A percentile compares a stretch with the other conserved stretches of the same genome.
phyloP scores from a whole-genome alignment of 495 filamentous ascomycete genomes.

The Annulohypoxylon maeteangense region DNA sequence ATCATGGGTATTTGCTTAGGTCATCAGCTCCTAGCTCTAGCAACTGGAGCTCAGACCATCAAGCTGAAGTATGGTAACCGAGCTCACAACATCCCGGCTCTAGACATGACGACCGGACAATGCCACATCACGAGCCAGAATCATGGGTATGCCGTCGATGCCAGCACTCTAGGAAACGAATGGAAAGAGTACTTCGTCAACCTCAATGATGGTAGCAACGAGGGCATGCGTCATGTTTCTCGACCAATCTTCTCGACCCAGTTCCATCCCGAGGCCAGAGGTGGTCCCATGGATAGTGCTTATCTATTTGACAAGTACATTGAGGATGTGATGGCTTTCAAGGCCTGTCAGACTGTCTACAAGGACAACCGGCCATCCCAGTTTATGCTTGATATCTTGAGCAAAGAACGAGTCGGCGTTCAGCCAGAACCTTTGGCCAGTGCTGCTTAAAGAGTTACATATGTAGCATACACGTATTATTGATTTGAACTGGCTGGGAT shows the following conservation, averaged over 20 bases:
- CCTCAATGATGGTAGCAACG: slow-evolving; percentile 94
- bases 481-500: background rate
- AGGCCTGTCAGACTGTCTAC: slow-evolving; percentile 76
- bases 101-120: slow-evolving; percentile 92
- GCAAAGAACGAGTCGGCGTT: slow-evolving; percentile 94
- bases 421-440: slow-evolving; percentile 68
- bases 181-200: slow-evolving; percentile 99
- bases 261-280: slow-evolving; percentile 98
- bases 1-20: slow-evolving; percentile 98
- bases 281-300: slow-evolving; percentile 90
- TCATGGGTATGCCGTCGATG: slow-evolving; percentile 97
- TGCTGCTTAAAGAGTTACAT: slow-evolving; percentile 43
- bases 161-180: slow-evolving; percentile 79
- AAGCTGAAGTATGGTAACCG: slow-evolving; percentile 99
- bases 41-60: slow-evolving; percentile 83
- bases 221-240: slow-evolving; percentile 95
- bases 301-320: slow-evolving; percentile 98
- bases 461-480: slow-evolving; percentile 13
- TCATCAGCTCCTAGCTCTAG: slow-evolving; percentile 87
- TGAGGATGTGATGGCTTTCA: slow-evolving; percentile 86
- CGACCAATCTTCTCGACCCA: slow-evolving; percentile 98
- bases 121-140: slow-evolving; percentile 99
- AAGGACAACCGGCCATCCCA: slow-evolving; percentile 86
- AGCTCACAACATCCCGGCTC: slow-evolving; percentile 95
- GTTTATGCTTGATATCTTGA: slow-evolving; percentile 87